Evolutionary conservation across 2,329 filamentous ascomycete species (phyloP), one percentile per base, ranked within the genome.

Genomic region (Colletotrichum magnum): DNA sequence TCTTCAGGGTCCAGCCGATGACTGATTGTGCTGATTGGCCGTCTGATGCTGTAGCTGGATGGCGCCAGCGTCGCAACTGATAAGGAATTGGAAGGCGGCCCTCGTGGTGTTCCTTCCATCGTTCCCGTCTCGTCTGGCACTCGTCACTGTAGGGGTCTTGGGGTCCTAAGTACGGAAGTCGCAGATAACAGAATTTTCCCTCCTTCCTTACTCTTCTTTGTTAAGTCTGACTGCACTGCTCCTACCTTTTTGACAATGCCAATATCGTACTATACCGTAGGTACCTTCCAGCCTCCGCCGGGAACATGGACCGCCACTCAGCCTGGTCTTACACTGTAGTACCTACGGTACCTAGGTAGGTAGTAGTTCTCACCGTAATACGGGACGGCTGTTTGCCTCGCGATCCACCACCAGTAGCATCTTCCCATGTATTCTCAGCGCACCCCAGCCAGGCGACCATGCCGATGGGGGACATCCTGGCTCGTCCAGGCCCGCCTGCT

Each of bases 401-500:
- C 56, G 56, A 47, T 58, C 63, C 63, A 61, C 63, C 18, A 7
- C n/a, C 52, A 47, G 39, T 64, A 53, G n/a, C 59, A 24, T 24
- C 2, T 4, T 24, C 21, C 21, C 3, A 24, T 24, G 21, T 24
- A 24, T 24, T 43, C 36, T 32, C 45, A 32, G n/a, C 56, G 24
- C 41, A 47, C 24, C 32, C 18, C 18, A 18, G 13, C 50, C 64
- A 36, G 52, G 59, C 52, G 64, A 43, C 64, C 52, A 45, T 65
- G 43, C 60, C 65, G 54, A 65, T 43, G 41, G 54, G 60, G 47
- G 39, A 26, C 15, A 48, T 16, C 51, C 26, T 24, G 21, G 61
- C 21, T 32, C 15, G 32, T 48, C n/a, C 28, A 15, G 50, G 43
- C 13, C 51, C 24, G 41, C 15, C 36, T 24, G n/a, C 16, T n/a